Evolutionary conservation across 148 eudicot genomes (phyloP).

Genomic region (Gaultheria prostrata): DNA sequence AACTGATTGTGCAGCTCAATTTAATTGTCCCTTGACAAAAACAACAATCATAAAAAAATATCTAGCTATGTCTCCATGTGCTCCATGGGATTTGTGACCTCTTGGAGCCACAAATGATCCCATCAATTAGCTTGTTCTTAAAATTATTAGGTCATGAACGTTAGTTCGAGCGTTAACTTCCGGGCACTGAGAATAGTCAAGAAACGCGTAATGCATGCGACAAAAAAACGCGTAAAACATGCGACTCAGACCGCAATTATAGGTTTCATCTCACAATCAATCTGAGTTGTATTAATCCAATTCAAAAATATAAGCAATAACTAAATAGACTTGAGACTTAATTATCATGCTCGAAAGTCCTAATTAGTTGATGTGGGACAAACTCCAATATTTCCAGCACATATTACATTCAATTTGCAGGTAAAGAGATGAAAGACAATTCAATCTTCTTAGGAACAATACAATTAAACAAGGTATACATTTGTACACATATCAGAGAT

Average conservation of each 20-base stretch:
- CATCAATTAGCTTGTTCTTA: conserved; percentile 19
- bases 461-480: background rate
- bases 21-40: conserved; percentile 12
- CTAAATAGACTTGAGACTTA: background rate
- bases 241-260: too few species aligned
- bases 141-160: background rate
- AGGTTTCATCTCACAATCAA: too few species aligned
- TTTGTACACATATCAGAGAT: background rate
- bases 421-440: background rate
- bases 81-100: background rate
- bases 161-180: background rate
- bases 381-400: background rate
- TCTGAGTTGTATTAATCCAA: background rate
- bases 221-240: too few species aligned
- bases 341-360: background rate
- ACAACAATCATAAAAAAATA: background rate
- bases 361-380: background rate
- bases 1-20: conserved; percentile 20
- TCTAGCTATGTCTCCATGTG: conserved; percentile 9
- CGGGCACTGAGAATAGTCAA: background rate
- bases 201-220: background rate
- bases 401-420: background rate
- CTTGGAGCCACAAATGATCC: conserved; percentile 38
- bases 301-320: background rate
- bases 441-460: background rate